Conservation (phyloP, 768 basidiomycete genomes). For the Mycena amicta region DNA sequence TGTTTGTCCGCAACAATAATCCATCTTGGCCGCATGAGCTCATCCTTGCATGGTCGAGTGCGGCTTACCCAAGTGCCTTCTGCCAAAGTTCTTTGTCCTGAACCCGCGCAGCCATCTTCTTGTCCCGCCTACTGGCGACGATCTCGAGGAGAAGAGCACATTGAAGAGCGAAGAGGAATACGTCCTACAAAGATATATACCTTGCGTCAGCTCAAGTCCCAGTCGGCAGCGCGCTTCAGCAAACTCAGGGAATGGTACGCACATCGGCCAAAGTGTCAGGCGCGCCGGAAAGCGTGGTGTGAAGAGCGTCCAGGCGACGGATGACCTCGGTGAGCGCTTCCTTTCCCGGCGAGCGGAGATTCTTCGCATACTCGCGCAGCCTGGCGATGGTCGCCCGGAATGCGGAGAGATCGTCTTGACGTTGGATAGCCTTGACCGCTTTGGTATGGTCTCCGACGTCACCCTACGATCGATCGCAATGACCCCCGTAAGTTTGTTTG, state of each 20-base stretch:
- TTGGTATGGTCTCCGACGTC: neutral
- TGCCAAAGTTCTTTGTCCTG: neutral
- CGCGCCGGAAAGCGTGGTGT: neutral
- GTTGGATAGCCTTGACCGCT: constrained; percentile 1
- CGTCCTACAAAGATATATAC: neutral
- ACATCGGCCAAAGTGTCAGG: neutral
- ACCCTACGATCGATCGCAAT: neutral
- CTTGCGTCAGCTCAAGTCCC: neutral
- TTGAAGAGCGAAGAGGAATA: constrained; percentile 1
- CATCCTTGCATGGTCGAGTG: neutral
- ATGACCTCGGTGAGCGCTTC: neutral
- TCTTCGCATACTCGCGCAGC: neutral
- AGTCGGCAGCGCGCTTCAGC: too few species aligned
- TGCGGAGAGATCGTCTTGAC: neutral
- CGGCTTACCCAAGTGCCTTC: neutral
- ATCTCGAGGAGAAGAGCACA: constrained; percentile 1
- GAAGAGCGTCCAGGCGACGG: neutral
- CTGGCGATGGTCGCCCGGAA: neutral
- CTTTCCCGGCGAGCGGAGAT: neutral
- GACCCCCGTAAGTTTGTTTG: neutral
- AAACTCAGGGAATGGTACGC: too few species aligned
- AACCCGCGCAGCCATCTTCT: neutral
- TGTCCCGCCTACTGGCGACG: neutral
- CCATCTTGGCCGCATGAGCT: neutral
- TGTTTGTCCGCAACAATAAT: neutral